Conservation (phyloP, 2,329 filamentous ascomycete genomes). For the Penicillium sp. region DNA sequence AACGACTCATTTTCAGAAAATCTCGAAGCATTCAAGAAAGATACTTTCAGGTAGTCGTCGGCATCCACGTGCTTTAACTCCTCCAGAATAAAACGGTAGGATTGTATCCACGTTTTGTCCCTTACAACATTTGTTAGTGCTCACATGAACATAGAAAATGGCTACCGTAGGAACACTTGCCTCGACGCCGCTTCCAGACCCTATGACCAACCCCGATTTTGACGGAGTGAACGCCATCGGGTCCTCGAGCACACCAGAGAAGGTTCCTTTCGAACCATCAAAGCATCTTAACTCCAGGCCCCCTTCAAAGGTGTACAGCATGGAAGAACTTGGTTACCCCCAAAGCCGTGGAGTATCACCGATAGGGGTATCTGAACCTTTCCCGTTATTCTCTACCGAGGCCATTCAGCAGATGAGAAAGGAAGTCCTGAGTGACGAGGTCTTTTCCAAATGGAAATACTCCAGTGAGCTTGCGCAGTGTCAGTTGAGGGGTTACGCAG, state of each 20-base stretch:
- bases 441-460: constrained; percentile 62
- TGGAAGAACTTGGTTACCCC: constrained; percentile 65
- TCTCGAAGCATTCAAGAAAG: background rate
- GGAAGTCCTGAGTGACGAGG: constrained; percentile 64
- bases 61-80: background rate
- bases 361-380: constrained; percentile 68
- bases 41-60: background rate
- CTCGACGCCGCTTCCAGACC: background rate
- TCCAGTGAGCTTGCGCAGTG: constrained; percentile 64
- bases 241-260: constrained; percentile 2
- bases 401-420: constrained; percentile 66
- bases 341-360: constrained; percentile 64
- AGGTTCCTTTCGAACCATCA: constrained; percentile 54
- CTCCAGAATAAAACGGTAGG: background rate
- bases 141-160: constrained; percentile 4
- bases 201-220: background rate
- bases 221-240: background rate
- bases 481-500: constrained; percentile 61
- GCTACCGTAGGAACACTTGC: constrained; percentile 9
- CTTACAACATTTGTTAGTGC: background rate
- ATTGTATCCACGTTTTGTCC: background rate
- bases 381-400: constrained; percentile 65
- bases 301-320: constrained; percentile 59
- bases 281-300: constrained; percentile 61
- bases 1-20: background rate